phyloP scores from a whole-genome alignment of 2,329 filamentous ascomycete genomes.

The Botrytis byssoidea region DNA sequence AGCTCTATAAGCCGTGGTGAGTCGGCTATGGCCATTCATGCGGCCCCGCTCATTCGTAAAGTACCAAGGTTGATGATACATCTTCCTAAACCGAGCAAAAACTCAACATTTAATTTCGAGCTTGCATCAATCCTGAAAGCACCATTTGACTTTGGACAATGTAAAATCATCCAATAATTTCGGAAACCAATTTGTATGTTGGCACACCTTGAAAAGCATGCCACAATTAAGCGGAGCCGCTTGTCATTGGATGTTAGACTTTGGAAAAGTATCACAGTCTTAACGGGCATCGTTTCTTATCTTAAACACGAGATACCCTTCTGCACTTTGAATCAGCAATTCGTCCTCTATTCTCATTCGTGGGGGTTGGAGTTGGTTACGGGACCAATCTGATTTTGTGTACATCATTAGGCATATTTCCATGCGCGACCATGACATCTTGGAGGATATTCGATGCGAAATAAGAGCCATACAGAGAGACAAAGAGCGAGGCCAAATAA shows the following conservation, averaged over 20 bases:
- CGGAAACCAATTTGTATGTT: no score
- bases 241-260: rapidly evolving
- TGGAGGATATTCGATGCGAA: not conserved
- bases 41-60: rapidly evolving
- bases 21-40: not conserved
- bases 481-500: not conserved
- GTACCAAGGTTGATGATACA: not conserved
- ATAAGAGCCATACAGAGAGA: not conserved
- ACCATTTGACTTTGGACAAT: not conserved
- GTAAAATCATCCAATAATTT: no score
- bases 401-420: not conserved
- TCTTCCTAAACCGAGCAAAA: not conserved
- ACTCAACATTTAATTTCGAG: not conserved
- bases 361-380: no score
- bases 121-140: not conserved
- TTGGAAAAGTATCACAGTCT: not conserved
- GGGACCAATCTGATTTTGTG: not conserved
- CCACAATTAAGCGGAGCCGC: not conserved
- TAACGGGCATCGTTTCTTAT: rapidly evolving
- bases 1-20: not conserved
- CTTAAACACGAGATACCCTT: rapidly evolving
- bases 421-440: not conserved
- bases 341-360: not conserved
- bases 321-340: rapidly evolving
- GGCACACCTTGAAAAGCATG: no score